Base-by-base conservation (phyloP, 768 basidiomycete species). In the Boletus sensibilis region DNA sequence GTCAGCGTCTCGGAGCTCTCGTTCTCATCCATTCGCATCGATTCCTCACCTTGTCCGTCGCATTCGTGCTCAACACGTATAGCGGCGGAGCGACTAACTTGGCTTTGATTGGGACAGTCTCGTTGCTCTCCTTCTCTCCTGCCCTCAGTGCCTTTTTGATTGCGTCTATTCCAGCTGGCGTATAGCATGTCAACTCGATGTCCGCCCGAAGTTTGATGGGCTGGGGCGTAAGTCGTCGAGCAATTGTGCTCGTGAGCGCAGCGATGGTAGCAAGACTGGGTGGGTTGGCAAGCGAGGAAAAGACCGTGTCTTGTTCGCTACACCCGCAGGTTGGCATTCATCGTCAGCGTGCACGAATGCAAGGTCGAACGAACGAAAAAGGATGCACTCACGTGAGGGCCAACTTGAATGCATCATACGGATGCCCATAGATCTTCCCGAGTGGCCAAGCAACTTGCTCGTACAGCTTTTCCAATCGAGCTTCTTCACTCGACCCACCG, bases 141-240 rank as follows among this genome's bases (percentile, higher is more conserved):
- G 90, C 91, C 41, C 83, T 82, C 35, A 98, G 80, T 0, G 97
- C 95, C 50, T 86, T 87, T 75, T 93, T 93, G 75, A 99, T 98
- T 6, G 96, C 94, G 64, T 97, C 93, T 70, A 99, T 98, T 10
- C 97, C 96, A 7, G 91, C 85, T 34, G 94, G 94, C 1, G 89
- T 88, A 72, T 97, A 99, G 73, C 96, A 98, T 39, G 94, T 97
- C 43, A 99, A 76, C 75, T 98, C 94, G 65, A 99, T 91, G 74
- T 99, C 97, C 5, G 97, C 94, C 64, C 97, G 92, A 39, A 99
- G 84, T 76, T 98, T 99, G 80, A 99, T 95, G 6, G 97, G 94
- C 72, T 99, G 97, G 2, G 97, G 97, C 0, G 97, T 99, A 38
- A 98, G 79, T 13, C 97, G 88, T 42, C 94, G 88, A 8, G 95